Evolutionary conservation across 306 rosid species (phyloP), one percentile per base, ranked within the genome.

Genomic region (Abrus pulchellus): DNA sequence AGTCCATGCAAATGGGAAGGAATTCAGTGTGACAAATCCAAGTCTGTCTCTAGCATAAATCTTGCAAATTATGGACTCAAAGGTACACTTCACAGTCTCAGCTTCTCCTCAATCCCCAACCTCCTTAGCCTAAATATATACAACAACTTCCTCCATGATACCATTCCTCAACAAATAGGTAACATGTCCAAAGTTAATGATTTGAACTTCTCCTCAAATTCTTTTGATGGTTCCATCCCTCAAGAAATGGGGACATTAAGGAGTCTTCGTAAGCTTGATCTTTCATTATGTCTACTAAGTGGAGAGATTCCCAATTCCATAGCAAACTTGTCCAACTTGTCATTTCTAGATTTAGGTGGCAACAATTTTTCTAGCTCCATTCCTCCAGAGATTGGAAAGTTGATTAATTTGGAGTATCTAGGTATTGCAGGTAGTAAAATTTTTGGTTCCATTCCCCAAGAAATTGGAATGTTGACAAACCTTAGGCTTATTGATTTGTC

Each of bases 31-130:
- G 77, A 83, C 55, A 59, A 74, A 28, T 47, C 77, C 8, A 67
- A 38, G 0, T 79, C 77, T 0, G 30, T 83, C 32, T 29, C 66
- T 11, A 30, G 0, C 52, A 73, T 79, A 57, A 7, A 32, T 33
- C 73, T 83, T 66, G 1, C 44, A 56, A 30, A 5, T 49, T 67
- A 9, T 7, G 61, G 61, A 78, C 80, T 83, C 0, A 48, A 79
- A 83, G 87, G 83, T 83, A 78, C 83, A 66, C 87, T 79, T 2
- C 72, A 83, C 60, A 73, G 73, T 40, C 77, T 83, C 14, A 40
- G 5, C 3, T 83, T 83, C 59, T 83, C 87, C 32, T 38, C 80
- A 49, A 13, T 83, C 3, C 73, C 81, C n/a, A 79, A 67, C 47
- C 87, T 83, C 36, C 30, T 10, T 0, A 79, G 5, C 73, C 9